Evolutionary conservation across 371 early-diverging fungal genomes (phyloP).

Genomic region (Mucor plumbeus): DNA sequence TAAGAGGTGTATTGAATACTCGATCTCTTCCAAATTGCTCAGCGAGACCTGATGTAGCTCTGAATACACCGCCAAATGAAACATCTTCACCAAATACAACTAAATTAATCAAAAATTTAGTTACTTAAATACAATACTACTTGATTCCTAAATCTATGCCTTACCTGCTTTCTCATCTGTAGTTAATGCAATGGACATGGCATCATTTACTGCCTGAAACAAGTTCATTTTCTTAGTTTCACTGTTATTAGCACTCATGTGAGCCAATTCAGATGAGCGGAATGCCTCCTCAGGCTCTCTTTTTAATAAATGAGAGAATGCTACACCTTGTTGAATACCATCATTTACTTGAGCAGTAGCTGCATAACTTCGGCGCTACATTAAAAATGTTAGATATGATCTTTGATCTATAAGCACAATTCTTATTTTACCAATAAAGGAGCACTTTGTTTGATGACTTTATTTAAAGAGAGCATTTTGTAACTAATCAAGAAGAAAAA

Average conservation of each 20-base stretch:
- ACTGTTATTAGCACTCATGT: conserved; percentile 61
- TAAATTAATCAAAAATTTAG: conserved; percentile 17
- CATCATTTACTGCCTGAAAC: conserved; percentile 95
- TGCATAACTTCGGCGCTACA: conserved; percentile 38
- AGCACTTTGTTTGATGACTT: background rate
- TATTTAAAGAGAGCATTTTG: conserved; percentile 23
- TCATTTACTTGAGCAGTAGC: conserved; percentile 66
- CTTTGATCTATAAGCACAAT: background rate
- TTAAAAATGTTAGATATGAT: background rate
- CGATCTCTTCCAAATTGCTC: conserved; percentile 92
- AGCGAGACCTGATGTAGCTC: conserved; percentile 91
- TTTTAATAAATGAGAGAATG: conserved; percentile 74
- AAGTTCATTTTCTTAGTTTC: conserved; percentile 92
- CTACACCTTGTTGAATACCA: conserved; percentile 83
- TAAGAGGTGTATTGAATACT: conserved; percentile 96
- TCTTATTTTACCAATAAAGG: conserved; percentile 13
- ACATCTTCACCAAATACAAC: conserved; percentile 99
- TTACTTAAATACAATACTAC: too few relatives aligned
- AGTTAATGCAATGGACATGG: conserved; percentile 86
- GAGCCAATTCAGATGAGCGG: conserved; percentile 76
- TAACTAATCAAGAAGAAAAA: background rate
- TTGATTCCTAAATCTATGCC: too few relatives aligned
- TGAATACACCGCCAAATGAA: conserved; percentile 97
- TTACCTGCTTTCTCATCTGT: conserved; percentile 88
- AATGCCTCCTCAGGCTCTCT: conserved; percentile 73